A percentile compares a stretch with the other conserved stretches of the same genome.
These are phyloP conservation scores for Oryza longistaminata DNA, from an alignment of 176 grass and related monocot species.

Conservation along the genomic window DNA sequence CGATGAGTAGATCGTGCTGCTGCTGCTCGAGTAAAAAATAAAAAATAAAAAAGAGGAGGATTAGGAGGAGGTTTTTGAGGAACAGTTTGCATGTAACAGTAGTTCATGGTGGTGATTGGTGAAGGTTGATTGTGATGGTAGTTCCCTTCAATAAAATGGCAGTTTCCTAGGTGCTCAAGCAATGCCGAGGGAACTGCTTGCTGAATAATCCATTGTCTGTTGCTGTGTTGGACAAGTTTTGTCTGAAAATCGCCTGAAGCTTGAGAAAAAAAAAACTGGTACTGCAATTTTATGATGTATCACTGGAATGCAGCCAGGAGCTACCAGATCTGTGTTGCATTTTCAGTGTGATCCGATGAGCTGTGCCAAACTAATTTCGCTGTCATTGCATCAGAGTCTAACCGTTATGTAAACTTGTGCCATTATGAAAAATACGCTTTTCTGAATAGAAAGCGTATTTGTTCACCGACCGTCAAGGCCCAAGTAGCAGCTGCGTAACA, in stretches of 20 bases:
- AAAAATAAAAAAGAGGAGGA: background rate
- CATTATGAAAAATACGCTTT: too few relatives aligned
- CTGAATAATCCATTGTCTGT: background rate
- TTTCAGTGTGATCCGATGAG: background rate
- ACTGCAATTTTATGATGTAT: background rate
- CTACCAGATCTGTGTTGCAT: background rate
- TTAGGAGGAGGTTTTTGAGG: background rate
- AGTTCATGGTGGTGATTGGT: constrained; percentile 13
- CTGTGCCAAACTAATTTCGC: background rate
- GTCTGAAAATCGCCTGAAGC: background rate
- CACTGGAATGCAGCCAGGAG: background rate
- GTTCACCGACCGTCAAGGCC: background rate
- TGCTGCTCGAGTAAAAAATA: background rate
- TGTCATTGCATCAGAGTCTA: background rate
- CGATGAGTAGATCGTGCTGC: constrained; percentile 55
- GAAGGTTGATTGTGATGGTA: background rate
- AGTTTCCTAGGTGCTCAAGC: constrained; percentile 24
- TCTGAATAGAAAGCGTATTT: background rate
- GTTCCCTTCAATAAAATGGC: constrained; percentile 21
- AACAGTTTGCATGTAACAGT: constrained; percentile 14
- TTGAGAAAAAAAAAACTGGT: background rate
- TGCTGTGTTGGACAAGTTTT: background rate
- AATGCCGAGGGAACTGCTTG: constrained; percentile 23
- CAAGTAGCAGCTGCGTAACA: background rate
- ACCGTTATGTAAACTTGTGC: too few relatives aligned